These are phyloP conservation scores for Coprinopsis cinerea DNA, from an alignment of 768 basidiomycete species.

Conservation along the genomic window DNA sequence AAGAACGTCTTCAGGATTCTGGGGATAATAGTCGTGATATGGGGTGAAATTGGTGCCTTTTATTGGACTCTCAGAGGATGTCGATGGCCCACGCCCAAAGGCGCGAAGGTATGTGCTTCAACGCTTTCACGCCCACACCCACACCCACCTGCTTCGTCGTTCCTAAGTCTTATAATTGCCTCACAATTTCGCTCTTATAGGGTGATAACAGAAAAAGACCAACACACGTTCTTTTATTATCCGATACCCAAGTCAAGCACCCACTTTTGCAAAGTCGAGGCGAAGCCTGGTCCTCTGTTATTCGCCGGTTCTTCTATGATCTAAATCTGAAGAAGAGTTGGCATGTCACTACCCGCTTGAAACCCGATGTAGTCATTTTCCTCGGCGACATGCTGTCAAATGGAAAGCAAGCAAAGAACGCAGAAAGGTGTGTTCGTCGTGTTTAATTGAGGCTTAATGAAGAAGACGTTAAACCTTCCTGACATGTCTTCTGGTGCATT, in stretches of 20 bases:
- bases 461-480: background rate
- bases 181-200: background rate
- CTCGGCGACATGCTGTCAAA: constrained; percentile 73
- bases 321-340: constrained; percentile 65
- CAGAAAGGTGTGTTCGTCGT: constrained; percentile 30
- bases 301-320: constrained; percentile 44
- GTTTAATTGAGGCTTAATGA: background rate
- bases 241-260: constrained; percentile 61
- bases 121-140: background rate
- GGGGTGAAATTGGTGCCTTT: constrained; percentile 60
- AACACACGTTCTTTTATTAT: constrained; percentile 56
- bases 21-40: constrained; percentile 54
- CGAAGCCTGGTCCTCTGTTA: constrained; percentile 34
- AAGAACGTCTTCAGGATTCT: constrained; percentile 41
- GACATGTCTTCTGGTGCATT: background rate
- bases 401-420: constrained; percentile 47
- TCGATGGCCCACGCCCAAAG: constrained; percentile 47
- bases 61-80: constrained; percentile 54
- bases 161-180: no score
- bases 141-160: no score
- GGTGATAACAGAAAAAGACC: constrained; percentile 20
- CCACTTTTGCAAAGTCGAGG: constrained; percentile 30
- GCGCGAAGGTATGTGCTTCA: constrained; percentile 19
- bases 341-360: constrained; percentile 52
- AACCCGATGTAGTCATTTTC: constrained; percentile 64